Conservation (phyloP, 352 stramenopile genomes). For the Pythium chondricola region DNA sequence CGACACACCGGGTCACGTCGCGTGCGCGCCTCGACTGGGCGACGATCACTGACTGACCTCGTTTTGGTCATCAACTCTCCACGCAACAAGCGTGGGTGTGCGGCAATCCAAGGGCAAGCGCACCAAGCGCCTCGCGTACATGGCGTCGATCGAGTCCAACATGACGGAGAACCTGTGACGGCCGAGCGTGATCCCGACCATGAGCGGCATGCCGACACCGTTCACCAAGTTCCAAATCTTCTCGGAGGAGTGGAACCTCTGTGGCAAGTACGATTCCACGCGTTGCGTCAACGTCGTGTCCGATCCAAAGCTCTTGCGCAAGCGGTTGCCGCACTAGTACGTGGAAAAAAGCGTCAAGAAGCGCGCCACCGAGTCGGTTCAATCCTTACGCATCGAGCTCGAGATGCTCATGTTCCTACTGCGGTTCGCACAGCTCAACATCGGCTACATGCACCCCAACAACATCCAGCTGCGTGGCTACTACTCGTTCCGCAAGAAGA, state of each 20-base stretch:
- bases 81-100: neutral
- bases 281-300: conserved; percentile 47
- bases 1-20: too few relatives aligned
- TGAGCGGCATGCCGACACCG: conserved; percentile 24
- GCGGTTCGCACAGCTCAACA: conserved; percentile 31
- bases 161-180: conserved; percentile 9
- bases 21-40: neutral
- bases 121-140: conserved; percentile 11
- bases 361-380: conserved; percentile 29
- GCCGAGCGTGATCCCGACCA: conserved; percentile 6
- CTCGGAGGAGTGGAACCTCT: conserved; percentile 63
- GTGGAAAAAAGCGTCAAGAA: conserved; percentile 50
- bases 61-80: neutral
- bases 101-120: neutral
- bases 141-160: conserved; percentile 8
- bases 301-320: conserved; percentile 44
- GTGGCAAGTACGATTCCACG: conserved; percentile 44
- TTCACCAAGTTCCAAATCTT: conserved; percentile 46
- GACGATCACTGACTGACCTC: neutral
- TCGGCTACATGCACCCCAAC: conserved; percentile 38
- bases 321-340: conserved; percentile 37
- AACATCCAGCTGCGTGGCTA: conserved; percentile 48
- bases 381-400: conserved; percentile 42
- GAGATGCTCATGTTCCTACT: conserved; percentile 56
- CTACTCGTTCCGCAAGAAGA: conserved; percentile 34